Evolutionary conservation across 148 eudicot species (phyloP).

Genomic region (Pouteria glomerata): DNA sequence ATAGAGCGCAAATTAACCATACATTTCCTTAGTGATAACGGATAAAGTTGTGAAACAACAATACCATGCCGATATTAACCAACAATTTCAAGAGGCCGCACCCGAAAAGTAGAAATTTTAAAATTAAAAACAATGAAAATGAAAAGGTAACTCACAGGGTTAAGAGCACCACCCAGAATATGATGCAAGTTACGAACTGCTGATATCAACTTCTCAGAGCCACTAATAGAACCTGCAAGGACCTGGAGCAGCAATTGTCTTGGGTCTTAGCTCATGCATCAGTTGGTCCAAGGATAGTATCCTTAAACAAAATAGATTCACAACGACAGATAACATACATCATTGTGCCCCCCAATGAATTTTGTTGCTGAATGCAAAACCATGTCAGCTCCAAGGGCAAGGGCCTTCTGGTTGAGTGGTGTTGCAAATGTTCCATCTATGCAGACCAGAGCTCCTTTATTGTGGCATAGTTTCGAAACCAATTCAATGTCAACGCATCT

Average conservation of each 20-base stretch:
- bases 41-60: too few relatives aligned
- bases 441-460: conserved; percentile 69
- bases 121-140: background rate
- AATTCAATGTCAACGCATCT: conserved; percentile 79
- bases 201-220: conserved; percentile 53
- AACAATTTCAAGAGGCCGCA: too few relatives aligned
- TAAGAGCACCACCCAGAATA: conserved; percentile 75
- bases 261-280: background rate
- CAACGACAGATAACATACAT: conserved; percentile 29
- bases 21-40: too few relatives aligned
- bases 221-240: conserved; percentile 80
- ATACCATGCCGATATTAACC: too few relatives aligned
- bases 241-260: conserved; percentile 41
- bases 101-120: too few relatives aligned
- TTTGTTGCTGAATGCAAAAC: conserved; percentile 75
- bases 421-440: conserved; percentile 91
- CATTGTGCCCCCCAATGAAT: conserved; percentile 71
- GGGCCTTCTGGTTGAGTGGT: conserved; percentile 83
- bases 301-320: background rate
- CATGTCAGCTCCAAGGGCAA: conserved; percentile 73
- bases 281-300: too few relatives aligned
- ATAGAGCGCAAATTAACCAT: too few relatives aligned
- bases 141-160: conserved; percentile 51
- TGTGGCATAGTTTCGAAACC: conserved; percentile 75
- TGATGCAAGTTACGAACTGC: conserved; percentile 60